A percentile compares a stretch with the other conserved stretches of the same genome.
Conservation (phyloP, 140 eudicot species). For the Bidens hawaiensis region DNA sequence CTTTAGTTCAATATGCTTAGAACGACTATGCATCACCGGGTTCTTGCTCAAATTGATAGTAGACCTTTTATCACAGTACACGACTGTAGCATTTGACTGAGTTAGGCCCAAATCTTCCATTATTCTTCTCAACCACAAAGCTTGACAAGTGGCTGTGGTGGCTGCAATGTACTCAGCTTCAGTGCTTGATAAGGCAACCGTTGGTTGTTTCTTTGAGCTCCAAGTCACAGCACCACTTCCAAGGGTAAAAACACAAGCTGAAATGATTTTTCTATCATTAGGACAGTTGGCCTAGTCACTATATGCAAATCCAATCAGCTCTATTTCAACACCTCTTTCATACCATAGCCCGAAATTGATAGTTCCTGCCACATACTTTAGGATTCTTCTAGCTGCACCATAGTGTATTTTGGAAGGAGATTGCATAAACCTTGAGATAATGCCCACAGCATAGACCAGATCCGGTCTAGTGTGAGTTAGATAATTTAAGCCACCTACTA, state of each 20-base stretch:
- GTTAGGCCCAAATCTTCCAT: not conserved
- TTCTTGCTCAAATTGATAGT: no score
- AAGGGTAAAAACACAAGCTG: not conserved
- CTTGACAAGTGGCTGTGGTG: conserved; percentile 8
- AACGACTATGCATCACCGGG: no score
- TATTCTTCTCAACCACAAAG: not conserved
- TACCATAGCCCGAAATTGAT: conserved; percentile 8
- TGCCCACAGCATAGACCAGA: not conserved
- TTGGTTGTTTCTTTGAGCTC: conserved; percentile 14
- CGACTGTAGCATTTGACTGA: not conserved
- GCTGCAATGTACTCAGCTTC: conserved; percentile 8
- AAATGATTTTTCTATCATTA: conserved; percentile 11
- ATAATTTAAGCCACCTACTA: not conserved
- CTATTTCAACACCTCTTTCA: not conserved
- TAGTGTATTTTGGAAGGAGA: not conserved
- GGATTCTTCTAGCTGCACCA: conserved; percentile 8
- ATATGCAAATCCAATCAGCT: not conserved
- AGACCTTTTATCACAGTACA: not conserved
- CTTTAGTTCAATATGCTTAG: no score
- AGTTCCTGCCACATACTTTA: conserved; percentile 3
- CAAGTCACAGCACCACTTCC: conserved; percentile 13
- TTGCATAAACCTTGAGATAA: not conserved
- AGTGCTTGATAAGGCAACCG: conserved; percentile 1
- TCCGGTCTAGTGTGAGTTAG: not conserved
- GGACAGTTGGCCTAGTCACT: conserved; percentile 16